Base-by-base conservation (phyloP, 352 stramenopile species). In the Phytopythium mirpurense region DNA sequence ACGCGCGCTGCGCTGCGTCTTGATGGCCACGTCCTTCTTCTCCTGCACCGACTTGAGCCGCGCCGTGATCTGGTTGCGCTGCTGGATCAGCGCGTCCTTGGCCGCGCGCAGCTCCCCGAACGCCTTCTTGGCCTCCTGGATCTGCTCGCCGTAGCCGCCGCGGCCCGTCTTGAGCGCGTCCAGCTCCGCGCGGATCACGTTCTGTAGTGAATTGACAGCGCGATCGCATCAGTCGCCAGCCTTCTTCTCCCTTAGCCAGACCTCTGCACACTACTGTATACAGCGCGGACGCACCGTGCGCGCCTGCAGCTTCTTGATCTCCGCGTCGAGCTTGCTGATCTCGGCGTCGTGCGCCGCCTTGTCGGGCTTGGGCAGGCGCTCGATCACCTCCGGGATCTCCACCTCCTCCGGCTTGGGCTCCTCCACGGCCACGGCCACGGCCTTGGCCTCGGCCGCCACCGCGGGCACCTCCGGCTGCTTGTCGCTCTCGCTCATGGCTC, bases 301-400 rank as follows among this genome's bases (percentile, higher is more conserved):
- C 37, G 87, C 83, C 68, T 97, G 90, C n/a, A 97, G 73, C 63
- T 87, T 83, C 66, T 98, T 96, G 62, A 98, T 98, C 42, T 86
- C 78, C 12, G 67, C 63, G 59, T 97, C 89, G 46, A 99, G 74
- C 54, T 67, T 79, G 35, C 70, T 65, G 51, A 98, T 72, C 51
- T 88, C 75, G 14, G 76, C 74, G 29, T 98, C 91, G 64, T 98
- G 89, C 19, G 78, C 86, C 0, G 86, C 83, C 76, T 98, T 94
- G 67, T 94, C 83, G 0, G 83, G 83, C 77, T 94, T 94, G 46
- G 78, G 73, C 36, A 93, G 66, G 32, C 78, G 78, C 66, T 89
- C 78, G 58, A 92, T 89, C 37, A 90, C 81, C 53, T 88, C 77
- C 10, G 81, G 76, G 67, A 87, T 83, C 55, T 79, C 75, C 37